phyloP scores from a whole-genome alignment of 352 stramenopile genomes.

The Pythium aquatile region DNA sequence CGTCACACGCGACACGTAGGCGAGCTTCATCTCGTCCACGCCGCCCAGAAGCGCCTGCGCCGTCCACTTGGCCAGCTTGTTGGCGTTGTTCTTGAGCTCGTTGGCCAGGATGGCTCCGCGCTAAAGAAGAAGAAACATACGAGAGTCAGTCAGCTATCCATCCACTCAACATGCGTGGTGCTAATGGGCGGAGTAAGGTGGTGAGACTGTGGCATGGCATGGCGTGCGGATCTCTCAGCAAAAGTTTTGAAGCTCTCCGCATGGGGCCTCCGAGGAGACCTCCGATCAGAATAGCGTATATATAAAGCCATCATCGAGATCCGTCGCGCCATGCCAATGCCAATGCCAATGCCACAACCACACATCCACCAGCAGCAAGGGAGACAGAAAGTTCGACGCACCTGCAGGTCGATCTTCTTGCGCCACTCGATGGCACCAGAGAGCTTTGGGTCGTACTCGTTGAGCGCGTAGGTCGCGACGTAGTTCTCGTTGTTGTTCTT shows the following conservation, averaged over 20 bases:
- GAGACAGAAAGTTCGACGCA: conserved; percentile 31
- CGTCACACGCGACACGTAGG: conserved; percentile 93
- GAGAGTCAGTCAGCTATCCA: conserved; percentile 5
- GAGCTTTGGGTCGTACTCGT: conserved; percentile 96
- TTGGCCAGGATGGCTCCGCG: conserved; percentile 95
- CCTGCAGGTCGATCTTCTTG: conserved; percentile 96
- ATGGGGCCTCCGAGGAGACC: conserved; percentile 17
- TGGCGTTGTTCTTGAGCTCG: conserved; percentile 99
- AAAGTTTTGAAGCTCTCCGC: conserved; percentile 30
- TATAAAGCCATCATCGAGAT: conserved; percentile 70
- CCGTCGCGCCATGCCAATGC: conserved; percentile 8
- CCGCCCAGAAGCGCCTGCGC: conserved; percentile 94
- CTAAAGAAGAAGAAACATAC: conserved; percentile 42
- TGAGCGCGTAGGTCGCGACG: conserved; percentile 95
- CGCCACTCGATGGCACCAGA: conserved; percentile 89
- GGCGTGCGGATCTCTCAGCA: conserved; percentile 30
- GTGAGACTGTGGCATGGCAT: neutral
- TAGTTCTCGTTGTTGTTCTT: conserved; percentile 90
- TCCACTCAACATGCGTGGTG: neutral
- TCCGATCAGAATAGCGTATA: conserved; percentile 50
- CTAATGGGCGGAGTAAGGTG: neutral
- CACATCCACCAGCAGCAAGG: conserved; percentile 16
- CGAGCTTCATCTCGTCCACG: conserved; percentile 98
- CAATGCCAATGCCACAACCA: conserved; percentile 19
- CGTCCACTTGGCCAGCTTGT: conserved; percentile 98